A percentile compares a stretch with the other conserved stretches of the same genome.
Evolutionary conservation across 306 rosid genomes (phyloP).

Genomic region (Casuarina glauca): DNA sequence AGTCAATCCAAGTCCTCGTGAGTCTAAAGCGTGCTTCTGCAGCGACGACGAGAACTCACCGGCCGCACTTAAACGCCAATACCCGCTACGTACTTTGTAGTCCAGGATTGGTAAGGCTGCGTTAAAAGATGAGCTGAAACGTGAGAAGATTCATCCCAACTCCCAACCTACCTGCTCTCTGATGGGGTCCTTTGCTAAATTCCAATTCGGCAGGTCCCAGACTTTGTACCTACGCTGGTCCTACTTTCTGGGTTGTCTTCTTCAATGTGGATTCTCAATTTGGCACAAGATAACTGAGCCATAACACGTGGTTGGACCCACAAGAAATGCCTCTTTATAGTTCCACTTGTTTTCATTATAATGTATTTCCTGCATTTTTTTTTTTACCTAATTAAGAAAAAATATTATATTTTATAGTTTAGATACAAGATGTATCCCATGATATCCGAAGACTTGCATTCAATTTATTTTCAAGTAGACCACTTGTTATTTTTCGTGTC

Average conservation of each 20-base stretch:
- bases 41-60: neutral
- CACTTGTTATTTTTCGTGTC: too few species aligned
- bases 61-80: neutral
- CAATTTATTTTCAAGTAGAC: too few species aligned
- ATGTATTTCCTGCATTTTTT: too few species aligned
- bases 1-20: neutral
- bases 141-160: constrained; percentile 20
- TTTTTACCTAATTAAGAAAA: too few species aligned
- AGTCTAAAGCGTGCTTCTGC: constrained; percentile 2
- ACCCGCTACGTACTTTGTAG: too few species aligned
- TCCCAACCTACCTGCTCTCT: constrained; percentile 37
- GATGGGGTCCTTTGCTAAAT: constrained; percentile 22
- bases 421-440: too few species aligned
- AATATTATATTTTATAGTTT: too few species aligned
- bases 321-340: too few species aligned
- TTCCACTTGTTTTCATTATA: too few species aligned
- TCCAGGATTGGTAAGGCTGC: neutral
- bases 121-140: too few species aligned
- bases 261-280: neutral
- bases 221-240: neutral
- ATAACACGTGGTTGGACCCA: neutral
- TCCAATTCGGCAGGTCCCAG: neutral
- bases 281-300: neutral
- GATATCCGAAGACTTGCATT: too few species aligned
- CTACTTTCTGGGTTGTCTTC: neutral